Conservation (phyloP, 441 rosid species). For the Euphorbia celastroides region DNA sequence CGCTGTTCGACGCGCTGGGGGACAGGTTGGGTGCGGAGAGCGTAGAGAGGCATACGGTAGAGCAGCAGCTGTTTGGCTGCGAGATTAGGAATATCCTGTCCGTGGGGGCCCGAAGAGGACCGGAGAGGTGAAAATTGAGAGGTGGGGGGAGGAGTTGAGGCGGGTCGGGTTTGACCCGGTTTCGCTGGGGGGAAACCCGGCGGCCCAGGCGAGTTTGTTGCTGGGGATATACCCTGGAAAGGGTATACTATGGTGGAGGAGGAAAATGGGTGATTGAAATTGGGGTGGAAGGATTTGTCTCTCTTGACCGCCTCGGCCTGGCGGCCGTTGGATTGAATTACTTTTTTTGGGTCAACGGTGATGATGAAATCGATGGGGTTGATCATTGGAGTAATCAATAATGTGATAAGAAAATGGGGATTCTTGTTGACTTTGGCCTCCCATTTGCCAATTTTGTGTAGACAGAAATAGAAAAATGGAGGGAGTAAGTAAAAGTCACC, state of each 20-base stretch:
- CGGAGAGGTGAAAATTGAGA: slow-evolving; percentile 60
- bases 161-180: slow-evolving; percentile 76
- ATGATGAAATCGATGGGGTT: slow-evolving; percentile 1
- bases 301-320: slow-evolving; percentile 83
- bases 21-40: slow-evolving; percentile 95
- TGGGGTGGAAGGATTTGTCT: slow-evolving; percentile 91
- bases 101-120: slow-evolving; percentile 71
- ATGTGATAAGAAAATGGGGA: too few species aligned
- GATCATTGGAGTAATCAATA: slow-evolving; percentile 4
- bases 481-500: too few species aligned
- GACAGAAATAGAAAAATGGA: too few species aligned
- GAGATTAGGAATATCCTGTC: slow-evolving; percentile 87
- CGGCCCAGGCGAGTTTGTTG: slow-evolving; percentile 68
- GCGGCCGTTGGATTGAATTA: slow-evolving; percentile 55
- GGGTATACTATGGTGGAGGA: slow-evolving; percentile 76
- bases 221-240: slow-evolving; percentile 81
- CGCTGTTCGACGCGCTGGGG: slow-evolving; percentile 83
- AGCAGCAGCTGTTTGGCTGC: slow-evolving; percentile 83
- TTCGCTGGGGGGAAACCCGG: slow-evolving; percentile 79
- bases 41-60: slow-evolving; percentile 93
- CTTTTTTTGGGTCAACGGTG: neutral
- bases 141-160: slow-evolving; percentile 89
- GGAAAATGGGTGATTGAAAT: slow-evolving; percentile 62
- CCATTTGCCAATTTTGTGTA: too few species aligned
- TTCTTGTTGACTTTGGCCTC: too few species aligned